These are phyloP conservation scores for Vigna trinervia DNA, from an alignment of 306 rosid genomes.

Conservation along the genomic window DNA sequence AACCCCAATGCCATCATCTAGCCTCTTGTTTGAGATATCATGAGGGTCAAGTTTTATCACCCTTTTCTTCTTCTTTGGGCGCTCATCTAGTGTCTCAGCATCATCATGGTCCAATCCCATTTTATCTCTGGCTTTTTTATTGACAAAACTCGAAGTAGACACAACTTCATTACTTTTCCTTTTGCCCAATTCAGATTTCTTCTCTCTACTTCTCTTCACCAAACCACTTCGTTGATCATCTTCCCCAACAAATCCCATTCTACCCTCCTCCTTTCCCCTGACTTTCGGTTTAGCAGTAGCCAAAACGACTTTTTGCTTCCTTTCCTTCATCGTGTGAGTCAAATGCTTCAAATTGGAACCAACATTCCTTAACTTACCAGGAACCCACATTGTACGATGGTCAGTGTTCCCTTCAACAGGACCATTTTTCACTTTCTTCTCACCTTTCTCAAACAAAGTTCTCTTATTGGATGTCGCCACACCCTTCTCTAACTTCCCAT, in stretches of 20 bases:
- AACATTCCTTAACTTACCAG: constrained; percentile 36
- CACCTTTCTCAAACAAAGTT: neutral
- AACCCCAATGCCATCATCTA: constrained; percentile 59
- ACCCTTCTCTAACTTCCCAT: constrained; percentile 21
- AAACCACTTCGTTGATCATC: constrained; percentile 44
- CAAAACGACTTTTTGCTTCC: constrained; percentile 30
- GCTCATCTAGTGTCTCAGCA: constrained; percentile 49
- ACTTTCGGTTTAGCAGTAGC: constrained; percentile 39
- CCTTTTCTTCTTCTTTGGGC: constrained; percentile 72
- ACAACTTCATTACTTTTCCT: constrained; percentile 42
- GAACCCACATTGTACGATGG: constrained; percentile 53
- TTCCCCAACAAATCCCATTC: constrained; percentile 23
- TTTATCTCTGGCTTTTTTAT: constrained; percentile 46
- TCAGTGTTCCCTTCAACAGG: constrained; percentile 10
- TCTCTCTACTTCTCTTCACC: constrained; percentile 49
- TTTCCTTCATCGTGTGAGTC: constrained; percentile 40
- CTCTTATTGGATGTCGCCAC: constrained; percentile 12
- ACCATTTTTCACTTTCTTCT: constrained; percentile 33
- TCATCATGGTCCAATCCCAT: constrained; percentile 50
- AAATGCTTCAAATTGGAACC: constrained; percentile 47
- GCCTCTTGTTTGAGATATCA: constrained; percentile 87
- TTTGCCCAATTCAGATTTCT: constrained; percentile 45
- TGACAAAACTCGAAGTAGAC: constrained; percentile 43
- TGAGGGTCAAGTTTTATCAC: constrained; percentile 68
- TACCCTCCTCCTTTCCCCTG: constrained; percentile 42